Evolutionary conservation across 1,284 basidiomycete genomes (phyloP).

Genomic region (Tranzscheliella williamsii): DNA sequence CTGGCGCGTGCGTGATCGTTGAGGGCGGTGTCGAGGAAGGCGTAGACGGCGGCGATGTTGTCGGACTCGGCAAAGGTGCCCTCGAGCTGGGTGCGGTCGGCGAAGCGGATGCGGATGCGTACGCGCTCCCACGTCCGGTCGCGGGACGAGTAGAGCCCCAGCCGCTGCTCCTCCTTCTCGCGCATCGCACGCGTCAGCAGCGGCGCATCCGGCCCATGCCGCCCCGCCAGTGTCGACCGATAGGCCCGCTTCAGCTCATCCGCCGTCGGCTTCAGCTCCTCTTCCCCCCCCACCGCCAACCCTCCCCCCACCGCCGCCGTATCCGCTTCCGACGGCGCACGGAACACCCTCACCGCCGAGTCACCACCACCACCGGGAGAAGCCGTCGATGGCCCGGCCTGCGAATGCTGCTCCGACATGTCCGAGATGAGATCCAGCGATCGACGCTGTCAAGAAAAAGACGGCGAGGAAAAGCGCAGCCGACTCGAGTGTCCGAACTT

Average conservation of each 20-base stretch:
- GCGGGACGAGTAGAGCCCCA: slow-evolving; percentile 67
- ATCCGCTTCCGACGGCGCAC: no score
- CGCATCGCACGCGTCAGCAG: slow-evolving; percentile 72
- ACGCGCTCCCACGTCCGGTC: slow-evolving; percentile 79
- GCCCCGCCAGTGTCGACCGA: slow-evolving; percentile 69
- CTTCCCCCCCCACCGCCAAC: slow-evolving; percentile 6
- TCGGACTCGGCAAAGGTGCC: slow-evolving; percentile 73
- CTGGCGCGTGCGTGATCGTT: background rate
- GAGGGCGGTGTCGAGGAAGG: slow-evolving; percentile 70
- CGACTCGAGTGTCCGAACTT: no score
- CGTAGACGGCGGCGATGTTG: slow-evolving; percentile 78
- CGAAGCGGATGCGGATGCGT: slow-evolving; percentile 77
- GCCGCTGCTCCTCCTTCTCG: slow-evolving; percentile 67
- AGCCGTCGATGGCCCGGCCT: background rate
- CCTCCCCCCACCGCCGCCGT: no score
- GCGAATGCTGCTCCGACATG: background rate
- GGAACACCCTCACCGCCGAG: no score
- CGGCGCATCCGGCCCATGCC: slow-evolving; percentile 75
- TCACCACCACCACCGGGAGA: no score
- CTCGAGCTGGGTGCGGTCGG: slow-evolving; percentile 81
- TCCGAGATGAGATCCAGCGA: background rate
- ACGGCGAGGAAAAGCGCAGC: background rate
- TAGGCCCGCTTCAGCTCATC: slow-evolving; percentile 73
- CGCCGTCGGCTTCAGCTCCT: slow-evolving; percentile 69
- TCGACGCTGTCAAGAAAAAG: background rate